Evolutionary conservation across 805 yeast genomes (phyloP).

Genomic region (Komagataella pseudopastoris): DNA sequence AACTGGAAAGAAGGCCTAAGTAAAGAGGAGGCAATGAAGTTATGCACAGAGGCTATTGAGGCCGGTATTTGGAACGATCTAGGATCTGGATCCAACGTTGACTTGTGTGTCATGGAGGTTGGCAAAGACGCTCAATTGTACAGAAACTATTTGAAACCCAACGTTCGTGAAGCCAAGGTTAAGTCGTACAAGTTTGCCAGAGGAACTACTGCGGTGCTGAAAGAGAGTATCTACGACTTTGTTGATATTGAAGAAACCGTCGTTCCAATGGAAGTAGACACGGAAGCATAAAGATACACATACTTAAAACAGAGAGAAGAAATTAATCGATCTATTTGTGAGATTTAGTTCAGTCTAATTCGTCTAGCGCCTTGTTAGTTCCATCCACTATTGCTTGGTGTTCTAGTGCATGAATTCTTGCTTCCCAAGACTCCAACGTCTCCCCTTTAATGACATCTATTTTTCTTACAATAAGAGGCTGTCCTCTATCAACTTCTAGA

Average conservation of each 20-base stretch:
- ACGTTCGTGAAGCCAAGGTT: slow-evolving; percentile 71
- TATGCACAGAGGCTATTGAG: slow-evolving; percentile 87
- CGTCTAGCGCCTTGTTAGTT: slow-evolving; percentile 44
- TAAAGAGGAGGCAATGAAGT: slow-evolving; percentile 80
- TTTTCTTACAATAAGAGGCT: slow-evolving; percentile 76
- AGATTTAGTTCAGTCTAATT: slow-evolving; percentile 2
- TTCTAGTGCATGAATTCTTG: slow-evolving; percentile 70
- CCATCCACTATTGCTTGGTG: slow-evolving; percentile 94
- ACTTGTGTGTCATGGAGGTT: slow-evolving; percentile 89
- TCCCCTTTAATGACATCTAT: slow-evolving; percentile 61
- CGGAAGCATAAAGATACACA: not conserved
- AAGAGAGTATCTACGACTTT: slow-evolving; percentile 48
- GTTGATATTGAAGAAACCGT: slow-evolving; percentile 60
- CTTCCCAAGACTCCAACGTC: slow-evolving; percentile 66
- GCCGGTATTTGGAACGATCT: slow-evolving; percentile 99
- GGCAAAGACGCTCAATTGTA: slow-evolving; percentile 77
- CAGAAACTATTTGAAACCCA: slow-evolving; percentile 87
- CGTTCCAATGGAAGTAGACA: slow-evolving; percentile 39
- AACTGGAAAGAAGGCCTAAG: slow-evolving; percentile 70
- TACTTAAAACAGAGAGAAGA: not conserved
- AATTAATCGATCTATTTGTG: not conserved
- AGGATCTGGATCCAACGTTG: slow-evolving; percentile 98
- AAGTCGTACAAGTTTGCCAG: slow-evolving; percentile 74
- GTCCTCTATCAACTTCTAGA: slow-evolving; percentile 89
- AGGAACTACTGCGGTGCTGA: slow-evolving; percentile 88